Evolutionary conservation across 805 yeast genomes (phyloP).

Genomic region (Saccharomyces kudriavzevii): DNA sequence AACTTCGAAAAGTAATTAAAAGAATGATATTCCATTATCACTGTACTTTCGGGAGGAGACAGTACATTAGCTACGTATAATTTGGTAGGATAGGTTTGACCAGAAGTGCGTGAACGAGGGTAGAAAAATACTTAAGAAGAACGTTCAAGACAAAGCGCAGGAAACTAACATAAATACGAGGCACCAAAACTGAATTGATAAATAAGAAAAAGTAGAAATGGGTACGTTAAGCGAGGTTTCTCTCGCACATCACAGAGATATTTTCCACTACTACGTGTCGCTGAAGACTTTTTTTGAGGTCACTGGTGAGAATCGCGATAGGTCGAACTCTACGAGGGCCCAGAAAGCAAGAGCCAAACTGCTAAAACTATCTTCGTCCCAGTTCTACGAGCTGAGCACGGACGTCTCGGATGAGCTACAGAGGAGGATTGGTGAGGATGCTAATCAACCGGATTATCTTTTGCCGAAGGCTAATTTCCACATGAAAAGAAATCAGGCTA

Average conservation of each 20-base stretch:
- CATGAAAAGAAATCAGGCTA: constrained; percentile 90
- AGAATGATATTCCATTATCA: neutral
- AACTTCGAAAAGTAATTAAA: neutral
- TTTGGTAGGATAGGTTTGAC: neutral
- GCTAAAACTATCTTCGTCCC: constrained; percentile 68
- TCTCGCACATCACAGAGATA: constrained; percentile 12
- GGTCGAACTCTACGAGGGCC: constrained; percentile 43
- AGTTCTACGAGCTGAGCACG: constrained; percentile 82
- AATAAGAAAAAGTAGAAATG: neutral
- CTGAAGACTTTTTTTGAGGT: constrained; percentile 23
- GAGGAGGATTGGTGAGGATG: constrained; percentile 60
- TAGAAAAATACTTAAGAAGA: neutral
- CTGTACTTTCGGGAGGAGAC: neutral
- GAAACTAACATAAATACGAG: neutral
- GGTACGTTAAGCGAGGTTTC: neutral
- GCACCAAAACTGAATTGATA: neutral
- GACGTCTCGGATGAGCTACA: constrained; percentile 91
- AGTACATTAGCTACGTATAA: neutral
- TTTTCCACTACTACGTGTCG: constrained; percentile 21
- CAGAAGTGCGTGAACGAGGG: neutral
- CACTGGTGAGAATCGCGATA: constrained; percentile 25
- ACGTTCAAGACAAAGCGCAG: neutral
- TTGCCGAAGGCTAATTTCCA: constrained; percentile 70
- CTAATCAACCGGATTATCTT: constrained; percentile 53
- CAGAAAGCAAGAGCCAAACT: constrained; percentile 80